These are phyloP conservation scores for barley (Hordeum vulgare) DNA, from an alignment of 176 grass and related monocot species.

Conservation along the genomic window MorexV3_pseudomolecules_assembly NC_058519.1:469778241-469778740, in stretches of 20 bases:
- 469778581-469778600: slow-evolving; percentile 54
- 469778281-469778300: slow-evolving; percentile 57
- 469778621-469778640: slow-evolving; percentile 21
- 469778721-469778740: neutral
- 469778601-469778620: slow-evolving; percentile 23
- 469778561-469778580: slow-evolving; percentile 61
- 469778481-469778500: slow-evolving; percentile 73
- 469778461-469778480: slow-evolving; percentile 73
- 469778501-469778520: slow-evolving; percentile 76
- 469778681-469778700: neutral
- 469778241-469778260: slow-evolving; percentile 63
- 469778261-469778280: slow-evolving; percentile 72
- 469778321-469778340: slow-evolving; percentile 87
- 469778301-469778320: slow-evolving; percentile 92
- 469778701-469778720: neutral
- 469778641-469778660: slow-evolving; percentile 15
- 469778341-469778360: slow-evolving; percentile 74
- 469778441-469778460: slow-evolving; percentile 67
- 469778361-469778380: slow-evolving; percentile 11
- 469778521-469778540: slow-evolving; percentile 75
- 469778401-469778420: slow-evolving; percentile 31
- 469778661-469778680: slow-evolving; percentile 24
- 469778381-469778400: slow-evolving; percentile 19
- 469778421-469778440: slow-evolving; percentile 46
- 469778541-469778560: slow-evolving; percentile 70